Evolutionary conservation across 768 basidiomycete genomes (phyloP).

Genomic region (Termitomyces heimii): DNA sequence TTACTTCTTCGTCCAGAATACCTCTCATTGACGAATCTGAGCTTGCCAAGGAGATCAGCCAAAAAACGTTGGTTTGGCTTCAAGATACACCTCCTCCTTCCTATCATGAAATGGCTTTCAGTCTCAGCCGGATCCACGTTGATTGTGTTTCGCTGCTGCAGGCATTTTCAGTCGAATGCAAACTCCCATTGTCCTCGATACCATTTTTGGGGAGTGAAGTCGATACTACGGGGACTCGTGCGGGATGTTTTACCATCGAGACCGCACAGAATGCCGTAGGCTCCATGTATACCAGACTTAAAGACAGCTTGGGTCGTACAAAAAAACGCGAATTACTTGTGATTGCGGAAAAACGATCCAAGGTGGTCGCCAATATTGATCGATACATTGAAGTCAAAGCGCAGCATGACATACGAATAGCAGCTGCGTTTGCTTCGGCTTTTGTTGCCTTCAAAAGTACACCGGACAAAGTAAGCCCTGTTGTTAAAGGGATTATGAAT

Average conservation of each 20-base stretch:
- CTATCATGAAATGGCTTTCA: constrained; percentile 88
- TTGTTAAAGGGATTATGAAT: constrained; percentile 96
- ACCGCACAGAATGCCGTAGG: constrained; percentile 71
- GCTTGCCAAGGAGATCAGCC: constrained; percentile 62
- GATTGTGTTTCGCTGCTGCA: constrained; percentile 81
- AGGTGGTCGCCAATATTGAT: constrained; percentile 65
- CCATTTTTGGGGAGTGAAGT: constrained; percentile 75
- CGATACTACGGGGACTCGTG: constrained; percentile 61
- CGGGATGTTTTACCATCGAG: constrained; percentile 72
- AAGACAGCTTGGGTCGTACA: constrained; percentile 65
- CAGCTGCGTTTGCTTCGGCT: constrained; percentile 86
- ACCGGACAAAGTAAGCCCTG: constrained; percentile 91
- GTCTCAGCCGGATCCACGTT: constrained; percentile 70
- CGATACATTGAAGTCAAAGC: constrained; percentile 78
- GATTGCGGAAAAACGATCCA: constrained; percentile 71
- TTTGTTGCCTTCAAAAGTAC: constrained; percentile 82
- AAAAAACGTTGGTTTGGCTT: constrained; percentile 65
- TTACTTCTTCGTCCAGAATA: constrained; percentile 17
- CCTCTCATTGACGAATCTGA: constrained; percentile 50
- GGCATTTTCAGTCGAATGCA: constrained; percentile 82
- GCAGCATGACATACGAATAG: constrained; percentile 82
- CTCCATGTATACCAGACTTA: constrained; percentile 65
- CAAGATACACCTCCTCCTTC: constrained; percentile 70
- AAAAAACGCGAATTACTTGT: constrained; percentile 71
- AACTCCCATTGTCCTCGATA: constrained; percentile 72